Percentiles rank a stretch among this genome's conserved stretches.
phyloP scores from a whole-genome alignment of 2,329 filamentous ascomycete species.

The Chrysoporthe puriensis region DNA sequence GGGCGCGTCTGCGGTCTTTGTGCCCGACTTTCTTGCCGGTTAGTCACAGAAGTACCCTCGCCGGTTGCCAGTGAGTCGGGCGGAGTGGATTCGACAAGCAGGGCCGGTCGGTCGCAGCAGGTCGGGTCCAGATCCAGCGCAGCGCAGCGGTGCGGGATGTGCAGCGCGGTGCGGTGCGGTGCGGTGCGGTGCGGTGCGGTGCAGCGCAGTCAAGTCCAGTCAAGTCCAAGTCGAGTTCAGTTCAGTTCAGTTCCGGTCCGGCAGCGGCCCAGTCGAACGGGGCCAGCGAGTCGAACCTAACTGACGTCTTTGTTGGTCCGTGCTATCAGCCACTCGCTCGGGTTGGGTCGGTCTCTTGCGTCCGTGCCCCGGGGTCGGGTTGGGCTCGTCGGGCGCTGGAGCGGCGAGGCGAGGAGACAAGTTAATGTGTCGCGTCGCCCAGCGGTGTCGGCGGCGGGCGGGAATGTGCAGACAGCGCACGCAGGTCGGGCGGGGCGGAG shows the following conservation, averaged over 20 bases:
- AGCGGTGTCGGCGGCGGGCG: background rate
- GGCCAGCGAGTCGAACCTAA: background rate
- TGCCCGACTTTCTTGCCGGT: background rate
- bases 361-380: background rate
- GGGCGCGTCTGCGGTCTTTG: background rate
- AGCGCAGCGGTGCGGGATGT: background rate
- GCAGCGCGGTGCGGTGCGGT: background rate
- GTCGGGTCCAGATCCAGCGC: background rate
- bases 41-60: conserved; percentile 4
- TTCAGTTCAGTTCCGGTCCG: background rate
- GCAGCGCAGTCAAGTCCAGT: too few species aligned
- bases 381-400: background rate
- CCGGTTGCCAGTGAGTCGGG: background rate
- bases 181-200: background rate
- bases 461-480: background rate
- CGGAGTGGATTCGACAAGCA: background rate
- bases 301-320: conserved; percentile 10
- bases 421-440: conserved; percentile 15
- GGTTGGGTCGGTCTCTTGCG: background rate
- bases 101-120: too few species aligned
- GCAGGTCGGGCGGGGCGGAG: background rate
- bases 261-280: background rate
- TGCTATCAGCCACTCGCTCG: conserved; percentile 6
- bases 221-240: too few species aligned
- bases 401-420: conserved; percentile 12